Base-by-base conservation (phyloP, 768 basidiomycete species). In the Mycena rosella region DNA sequence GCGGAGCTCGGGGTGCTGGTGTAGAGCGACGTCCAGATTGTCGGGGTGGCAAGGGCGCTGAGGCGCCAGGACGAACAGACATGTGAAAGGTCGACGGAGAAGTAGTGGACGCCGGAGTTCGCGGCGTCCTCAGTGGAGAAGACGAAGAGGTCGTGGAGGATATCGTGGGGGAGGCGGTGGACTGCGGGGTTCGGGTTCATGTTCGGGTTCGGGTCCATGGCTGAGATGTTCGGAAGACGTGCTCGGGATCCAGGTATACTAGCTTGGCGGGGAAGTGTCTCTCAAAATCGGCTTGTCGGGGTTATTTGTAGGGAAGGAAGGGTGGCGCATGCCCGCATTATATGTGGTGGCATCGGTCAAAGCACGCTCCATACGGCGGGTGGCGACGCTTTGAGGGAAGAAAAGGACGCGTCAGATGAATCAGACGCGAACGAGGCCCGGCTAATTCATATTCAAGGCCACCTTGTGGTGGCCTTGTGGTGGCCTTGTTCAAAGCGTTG, bases 51-150 rank as follows among this genome's bases (percentile, higher is more conserved):
- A 29, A 70, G 55, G n/a, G 65, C 61, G 20, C 49, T 56, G 14
- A 30, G 17, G 22, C 69, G 65, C 69, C 69, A 70, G 14, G 60
- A 54, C n/a, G 32, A 30, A 44, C 65, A 70, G 1, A 70, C 69
- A 22, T 70, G 69, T 8, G 69, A 70, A 18, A 70, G 69, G 32
- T 60, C 45, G 40, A 69, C 60, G 10, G 60, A 29, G 22, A 70
- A 58, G 32, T 57, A 26, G 32, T 32, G 13, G 14, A 52, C 7
- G 32, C 24, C 30, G 2, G 59, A 54, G 15, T 52, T 24, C 7
- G 54, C 34, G 29, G 58, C 61, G 17, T 47, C 24, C 9, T 30
- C 36, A 40, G 20, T 44, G 60, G 60, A 63, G 29, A 63, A 26
- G 20, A 57, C 6, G 38, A 70, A 70, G 30, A 70, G 18, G 2